phyloP scores from a whole-genome alignment of 208 protist genomes.

The Acanthamoeba culbertsoni region DNA sequence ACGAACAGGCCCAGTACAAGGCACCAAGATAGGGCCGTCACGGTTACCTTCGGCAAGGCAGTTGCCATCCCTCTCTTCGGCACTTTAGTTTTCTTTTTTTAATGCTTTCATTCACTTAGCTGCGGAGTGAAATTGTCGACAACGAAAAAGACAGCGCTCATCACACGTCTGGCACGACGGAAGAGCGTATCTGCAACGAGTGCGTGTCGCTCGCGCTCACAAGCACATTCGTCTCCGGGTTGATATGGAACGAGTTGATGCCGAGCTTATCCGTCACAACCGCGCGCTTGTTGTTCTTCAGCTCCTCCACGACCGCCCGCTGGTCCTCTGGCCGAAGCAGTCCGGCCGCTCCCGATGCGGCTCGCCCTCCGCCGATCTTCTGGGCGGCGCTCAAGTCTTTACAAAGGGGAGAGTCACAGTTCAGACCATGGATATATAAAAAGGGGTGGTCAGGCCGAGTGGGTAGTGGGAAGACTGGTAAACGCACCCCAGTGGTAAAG shows the following conservation, averaged over 20 bases:
- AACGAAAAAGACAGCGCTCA: neutral
- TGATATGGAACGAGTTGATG: slow-evolving; percentile 23
- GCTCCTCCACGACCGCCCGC: neutral
- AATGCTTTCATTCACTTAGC: neutral
- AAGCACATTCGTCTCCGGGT: neutral
- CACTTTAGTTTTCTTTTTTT: neutral
- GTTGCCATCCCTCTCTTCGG: neutral
- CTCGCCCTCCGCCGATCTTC: neutral
- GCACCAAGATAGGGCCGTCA: neutral
- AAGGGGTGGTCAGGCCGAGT: neutral
- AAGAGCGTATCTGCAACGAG: neutral
- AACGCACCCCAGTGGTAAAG: neutral
- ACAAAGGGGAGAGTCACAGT: neutral
- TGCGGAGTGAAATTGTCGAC: neutral
- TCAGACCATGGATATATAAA: neutral
- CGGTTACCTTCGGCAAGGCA: neutral
- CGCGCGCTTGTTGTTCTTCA: neutral
- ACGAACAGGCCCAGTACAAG: neutral
- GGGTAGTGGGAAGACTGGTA: neutral
- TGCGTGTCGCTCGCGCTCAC: slow-evolving; percentile 6
- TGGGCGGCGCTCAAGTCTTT: neutral
- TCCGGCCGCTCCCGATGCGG: no score
- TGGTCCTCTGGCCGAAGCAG: neutral
- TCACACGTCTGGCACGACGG: neutral
- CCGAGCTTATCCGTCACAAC: neutral